phyloP scores from a whole-genome alignment of 495 filamentous ascomycete species.

The Hypoxylon cercidicola region DNA sequence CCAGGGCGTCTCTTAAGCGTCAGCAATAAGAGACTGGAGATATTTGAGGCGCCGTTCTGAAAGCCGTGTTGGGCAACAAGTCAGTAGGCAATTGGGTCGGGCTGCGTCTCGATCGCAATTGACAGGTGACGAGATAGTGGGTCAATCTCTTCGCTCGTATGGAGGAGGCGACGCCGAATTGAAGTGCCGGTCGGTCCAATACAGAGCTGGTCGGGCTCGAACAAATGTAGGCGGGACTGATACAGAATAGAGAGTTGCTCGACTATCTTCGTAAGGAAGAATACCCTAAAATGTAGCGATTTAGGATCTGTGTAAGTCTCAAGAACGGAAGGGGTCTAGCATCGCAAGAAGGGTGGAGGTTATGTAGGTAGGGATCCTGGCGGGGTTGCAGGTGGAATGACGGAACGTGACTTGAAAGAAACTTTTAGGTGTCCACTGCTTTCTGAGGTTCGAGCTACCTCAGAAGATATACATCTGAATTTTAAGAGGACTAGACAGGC shows the following conservation, averaged over 20 bases:
- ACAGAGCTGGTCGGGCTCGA: conserved; percentile 16
- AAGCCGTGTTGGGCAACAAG: conserved; percentile 63
- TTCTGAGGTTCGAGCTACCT: conserved; percentile 34
- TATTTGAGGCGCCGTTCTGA: conserved; percentile 41
- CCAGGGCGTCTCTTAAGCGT: conserved; percentile 50
- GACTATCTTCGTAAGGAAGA: conserved; percentile 15
- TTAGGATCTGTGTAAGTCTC: conserved; percentile 35
- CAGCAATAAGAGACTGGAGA: conserved; percentile 44
- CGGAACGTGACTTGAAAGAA: conserved; percentile 41
- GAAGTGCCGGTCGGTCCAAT: conserved; percentile 39
- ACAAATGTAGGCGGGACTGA: conserved; percentile 1
- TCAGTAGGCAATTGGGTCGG: conserved; percentile 42
- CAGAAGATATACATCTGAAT: conserved; percentile 30
- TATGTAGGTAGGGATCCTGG: conserved; percentile 49
- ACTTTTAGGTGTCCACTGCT: conserved; percentile 44
- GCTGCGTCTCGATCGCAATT: conserved; percentile 45
- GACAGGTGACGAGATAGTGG: conserved; percentile 39
- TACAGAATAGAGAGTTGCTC: conserved; percentile 4
- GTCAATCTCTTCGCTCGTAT: conserved; percentile 32
- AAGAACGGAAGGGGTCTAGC: conserved; percentile 36
- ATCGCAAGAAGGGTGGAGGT: conserved; percentile 44
- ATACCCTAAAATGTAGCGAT: conserved; percentile 31
- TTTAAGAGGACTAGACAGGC: conserved; percentile 32
- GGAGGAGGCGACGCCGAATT: conserved; percentile 33
- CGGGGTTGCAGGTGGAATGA: conserved; percentile 50